phyloP scores from a whole-genome alignment of 768 basidiomycete species.

The Xerocomellus amylosporus region DNA sequence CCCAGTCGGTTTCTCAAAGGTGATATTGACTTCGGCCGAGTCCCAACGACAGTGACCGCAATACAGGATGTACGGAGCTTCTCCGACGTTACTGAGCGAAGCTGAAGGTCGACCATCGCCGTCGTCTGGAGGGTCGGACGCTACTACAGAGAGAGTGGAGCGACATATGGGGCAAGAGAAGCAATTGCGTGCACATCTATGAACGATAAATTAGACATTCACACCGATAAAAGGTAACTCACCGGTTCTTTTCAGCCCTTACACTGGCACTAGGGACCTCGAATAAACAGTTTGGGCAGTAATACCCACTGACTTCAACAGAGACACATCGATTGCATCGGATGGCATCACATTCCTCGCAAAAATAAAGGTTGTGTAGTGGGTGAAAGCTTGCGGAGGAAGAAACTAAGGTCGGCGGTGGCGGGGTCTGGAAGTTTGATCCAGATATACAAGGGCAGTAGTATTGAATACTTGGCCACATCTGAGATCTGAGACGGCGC shows the following conservation, averaged over 20 bases:
- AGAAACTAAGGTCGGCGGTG: constrained; percentile 72
- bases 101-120: constrained; percentile 55
- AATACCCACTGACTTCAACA: constrained; percentile 94
- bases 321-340: constrained; percentile 91
- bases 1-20: constrained; percentile 95
- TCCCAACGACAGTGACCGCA: constrained; percentile 96
- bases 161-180: constrained; percentile 94
- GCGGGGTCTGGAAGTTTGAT: constrained; percentile 45
- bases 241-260: constrained; percentile 97
- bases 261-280: constrained; percentile 98
- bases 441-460: constrained; percentile 72
- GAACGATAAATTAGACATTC: background rate
- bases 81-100: constrained; percentile 61
- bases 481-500: constrained; percentile 10
- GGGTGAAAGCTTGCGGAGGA: constrained; percentile 81
- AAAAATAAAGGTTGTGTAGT: constrained; percentile 87
- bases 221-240: constrained; percentile 12
- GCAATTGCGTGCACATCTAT: constrained; percentile 95
- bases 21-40: constrained; percentile 85
- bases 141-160: constrained; percentile 87
- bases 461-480: constrained; percentile 52
- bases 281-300: constrained; percentile 97
- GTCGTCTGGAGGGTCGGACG: constrained; percentile 73
- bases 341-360: constrained; percentile 97
- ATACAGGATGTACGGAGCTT: constrained; percentile 87